phyloP scores from a whole-genome alignment of 1,284 basidiomycete species.

The Leccinum ambiguum region DNA sequence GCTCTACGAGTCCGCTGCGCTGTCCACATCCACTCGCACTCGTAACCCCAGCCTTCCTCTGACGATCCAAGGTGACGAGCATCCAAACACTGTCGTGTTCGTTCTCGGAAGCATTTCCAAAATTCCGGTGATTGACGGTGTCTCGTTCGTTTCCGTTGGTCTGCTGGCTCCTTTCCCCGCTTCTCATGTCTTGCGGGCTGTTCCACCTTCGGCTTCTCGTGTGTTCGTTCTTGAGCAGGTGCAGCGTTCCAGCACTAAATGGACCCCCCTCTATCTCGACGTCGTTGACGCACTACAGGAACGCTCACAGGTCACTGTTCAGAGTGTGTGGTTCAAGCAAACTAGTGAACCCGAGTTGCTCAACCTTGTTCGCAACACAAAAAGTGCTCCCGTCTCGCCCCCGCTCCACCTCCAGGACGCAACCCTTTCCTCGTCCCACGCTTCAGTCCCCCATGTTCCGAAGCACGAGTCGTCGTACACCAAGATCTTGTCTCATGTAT shows the following conservation, averaged over 20 bases:
- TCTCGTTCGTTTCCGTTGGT: conserved; percentile 68
- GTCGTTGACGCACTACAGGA: conserved; percentile 75
- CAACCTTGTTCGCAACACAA: conserved; percentile 46
- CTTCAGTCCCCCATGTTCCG: conserved; percentile 61
- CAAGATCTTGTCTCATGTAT: conserved; percentile 83
- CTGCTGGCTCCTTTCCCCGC: conserved; percentile 77
- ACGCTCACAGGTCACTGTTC: conserved; percentile 52
- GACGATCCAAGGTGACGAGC: conserved; percentile 42
- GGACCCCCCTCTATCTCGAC: conserved; percentile 88
- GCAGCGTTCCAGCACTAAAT: conserved; percentile 76
- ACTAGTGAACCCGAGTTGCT: conserved; percentile 47
- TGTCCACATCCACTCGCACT: conserved; percentile 61
- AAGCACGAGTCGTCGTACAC: conserved; percentile 93
- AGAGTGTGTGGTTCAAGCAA: conserved; percentile 58
- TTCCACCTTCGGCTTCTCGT: conserved; percentile 66
- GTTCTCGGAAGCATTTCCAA: conserved; percentile 61
- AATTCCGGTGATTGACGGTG: conserved; percentile 49
- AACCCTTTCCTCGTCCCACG: conserved; percentile 21
- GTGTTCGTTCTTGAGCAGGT: conserved; percentile 88
- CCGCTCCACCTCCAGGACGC: conserved; percentile 48
- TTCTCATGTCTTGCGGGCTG: conserved; percentile 59
- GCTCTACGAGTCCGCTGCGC: conserved; percentile 61
- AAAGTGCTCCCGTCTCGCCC: conserved; percentile 35
- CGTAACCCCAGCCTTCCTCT: conserved; percentile 62
- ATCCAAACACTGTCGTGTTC: conserved; percentile 69